Base-by-base conservation (phyloP, 2,329 filamentous ascomycete genomes). In the Talaromyces atroroseus region DNA sequence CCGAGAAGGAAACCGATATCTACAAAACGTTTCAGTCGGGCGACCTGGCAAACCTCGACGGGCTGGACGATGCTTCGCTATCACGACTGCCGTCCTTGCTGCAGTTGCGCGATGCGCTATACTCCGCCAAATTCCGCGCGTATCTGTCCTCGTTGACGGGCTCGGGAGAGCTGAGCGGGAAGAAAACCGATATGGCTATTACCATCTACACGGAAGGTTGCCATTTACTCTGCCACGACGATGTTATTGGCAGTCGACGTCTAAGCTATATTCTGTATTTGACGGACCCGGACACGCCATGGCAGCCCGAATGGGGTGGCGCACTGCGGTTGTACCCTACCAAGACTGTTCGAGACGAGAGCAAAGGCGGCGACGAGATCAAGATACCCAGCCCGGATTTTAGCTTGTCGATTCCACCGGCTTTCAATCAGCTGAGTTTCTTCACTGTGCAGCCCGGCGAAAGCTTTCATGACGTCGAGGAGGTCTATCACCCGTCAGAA, bases 1-100 rank as follows among this genome's bases (percentile, higher is more conserved):
- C 94, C 12, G 92, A 92, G 65, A 99, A 99, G 74, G 94, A 99
- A 75, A 99, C 94, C 49, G 94, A 99, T 72, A 99, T 99, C 66
- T 99, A 99, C 82, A 96, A 95, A 76, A 97, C 99, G 69, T 92
- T 96, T 80, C 94, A 99, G 78, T 97, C 92, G 4, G 94, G 94
- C 62, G 94, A 99, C 71, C 82, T 99, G 34, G 94, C 94, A 48
- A 99, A 99, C 74, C 84, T 99, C 58, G 92, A 96, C 73, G 94
- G 94, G 23, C 83, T 99, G 45, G 90, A 95, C 60, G 87, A 95
- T 69, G 85, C 86, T 7, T 91, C 92, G 6, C 82, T 97, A 54
- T 82, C 87, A 60, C 91, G 90, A 69, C 79, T 99, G 14, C 94
- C 94, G 0, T 95, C 90, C 12, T 80, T 99, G n/a, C 83, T 96